phyloP scores from a whole-genome alignment of 2,329 filamentous ascomycete species.

The Penicillium decumbens region DNA sequence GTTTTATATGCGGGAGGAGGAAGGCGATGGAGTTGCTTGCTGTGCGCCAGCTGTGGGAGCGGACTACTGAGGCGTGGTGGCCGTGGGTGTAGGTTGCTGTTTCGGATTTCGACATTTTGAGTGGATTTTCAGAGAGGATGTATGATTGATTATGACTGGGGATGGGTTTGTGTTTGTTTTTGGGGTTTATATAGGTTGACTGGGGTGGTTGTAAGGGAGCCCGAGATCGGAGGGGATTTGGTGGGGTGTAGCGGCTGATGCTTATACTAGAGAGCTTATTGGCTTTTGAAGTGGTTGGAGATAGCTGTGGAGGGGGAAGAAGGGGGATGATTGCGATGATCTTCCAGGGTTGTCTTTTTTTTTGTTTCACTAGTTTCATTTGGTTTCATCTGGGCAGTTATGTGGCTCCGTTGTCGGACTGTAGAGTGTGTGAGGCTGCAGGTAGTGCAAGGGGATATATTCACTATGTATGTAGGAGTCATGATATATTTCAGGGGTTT shows the following conservation, averaged over 20 bases:
- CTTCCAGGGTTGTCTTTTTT: background rate
- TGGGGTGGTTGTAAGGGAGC: background rate
- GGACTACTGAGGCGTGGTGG: conserved; percentile 29
- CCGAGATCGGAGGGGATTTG: background rate
- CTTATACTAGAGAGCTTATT: background rate
- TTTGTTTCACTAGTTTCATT: too few relatives aligned
- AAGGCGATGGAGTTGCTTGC: conserved; percentile 38
- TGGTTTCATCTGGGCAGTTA: background rate
- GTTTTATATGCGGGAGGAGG: conserved; percentile 37
- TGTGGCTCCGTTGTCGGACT: background rate
- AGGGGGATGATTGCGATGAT: background rate
- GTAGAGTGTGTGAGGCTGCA: background rate
- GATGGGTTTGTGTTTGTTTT: background rate
- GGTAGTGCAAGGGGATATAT: background rate
- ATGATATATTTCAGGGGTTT: too few relatives aligned
- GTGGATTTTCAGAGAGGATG: background rate
- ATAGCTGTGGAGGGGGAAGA: background rate
- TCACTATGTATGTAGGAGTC: too few relatives aligned
- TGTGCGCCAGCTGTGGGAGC: conserved; percentile 30
- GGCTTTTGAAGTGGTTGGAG: background rate
- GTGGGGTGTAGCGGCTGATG: background rate
- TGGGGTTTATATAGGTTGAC: background rate
- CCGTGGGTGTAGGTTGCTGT: conserved; percentile 30
- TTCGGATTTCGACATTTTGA: conserved; percentile 15
- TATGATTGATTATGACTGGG: background rate